Evolutionary conservation across 2,329 filamentous ascomycete genomes (phyloP).

Genomic region (Macrophomina tecta): DNA sequence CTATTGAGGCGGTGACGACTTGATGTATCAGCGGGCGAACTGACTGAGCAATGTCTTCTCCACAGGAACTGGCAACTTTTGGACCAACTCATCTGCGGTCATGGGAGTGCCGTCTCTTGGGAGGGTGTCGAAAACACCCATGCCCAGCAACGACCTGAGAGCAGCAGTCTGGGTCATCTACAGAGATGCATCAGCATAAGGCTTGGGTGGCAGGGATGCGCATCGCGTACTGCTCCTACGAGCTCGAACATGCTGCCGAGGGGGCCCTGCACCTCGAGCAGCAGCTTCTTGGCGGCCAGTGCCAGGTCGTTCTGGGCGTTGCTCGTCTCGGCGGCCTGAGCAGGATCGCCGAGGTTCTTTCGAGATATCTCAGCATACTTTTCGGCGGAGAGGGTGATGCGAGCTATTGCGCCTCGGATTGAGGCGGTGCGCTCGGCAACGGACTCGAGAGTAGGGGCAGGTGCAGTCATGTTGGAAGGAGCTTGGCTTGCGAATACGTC

Average conservation of each 20-base stretch:
- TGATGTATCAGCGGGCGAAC: background rate
- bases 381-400: slow-evolving; percentile 12
- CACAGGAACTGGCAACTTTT: slow-evolving; percentile 1
- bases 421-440: slow-evolving; percentile 22
- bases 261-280: slow-evolving; percentile 14
- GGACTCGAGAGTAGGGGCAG: slow-evolving; percentile 16
- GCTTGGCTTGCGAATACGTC: background rate
- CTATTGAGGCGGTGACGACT: no score
- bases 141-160: slow-evolving; percentile 17
- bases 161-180: slow-evolving; percentile 21
- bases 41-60: slow-evolving; percentile 11
- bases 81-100: slow-evolving; percentile 14
- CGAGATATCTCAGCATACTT: slow-evolving; percentile 6
- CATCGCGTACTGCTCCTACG: slow-evolving; percentile 1
- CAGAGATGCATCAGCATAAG: background rate
- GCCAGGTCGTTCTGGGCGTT: slow-evolving; percentile 8
- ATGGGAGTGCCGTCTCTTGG: slow-evolving; percentile 23
- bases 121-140: slow-evolving; percentile 20
- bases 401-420: slow-evolving; percentile 18
- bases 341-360: background rate
- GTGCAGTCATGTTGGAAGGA: background rate
- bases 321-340: slow-evolving; percentile 4
- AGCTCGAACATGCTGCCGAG: slow-evolving; percentile 19
- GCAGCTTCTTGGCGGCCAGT: slow-evolving; percentile 10
- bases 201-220: background rate